These are phyloP conservation scores for Eleusine coracana DNA, from an alignment of 176 grass and related monocot genomes.

Conservation along the genomic window DNA sequence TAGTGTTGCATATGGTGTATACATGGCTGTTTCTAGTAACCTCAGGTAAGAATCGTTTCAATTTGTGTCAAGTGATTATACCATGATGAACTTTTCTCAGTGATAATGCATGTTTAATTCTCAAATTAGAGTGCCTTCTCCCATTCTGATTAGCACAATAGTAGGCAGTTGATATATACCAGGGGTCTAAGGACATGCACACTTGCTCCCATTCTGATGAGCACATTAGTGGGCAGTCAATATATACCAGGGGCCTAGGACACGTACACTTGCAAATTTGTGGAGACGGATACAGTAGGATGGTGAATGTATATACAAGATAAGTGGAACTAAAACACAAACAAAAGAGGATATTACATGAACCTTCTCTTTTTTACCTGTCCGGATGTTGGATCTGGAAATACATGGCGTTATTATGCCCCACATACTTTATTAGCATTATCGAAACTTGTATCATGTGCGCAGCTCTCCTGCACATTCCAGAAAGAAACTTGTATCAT, in stretches of 20 bases:
- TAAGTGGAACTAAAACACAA: not conserved
- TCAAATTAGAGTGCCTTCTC: not conserved
- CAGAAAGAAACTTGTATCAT: not conserved
- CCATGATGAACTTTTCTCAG: constrained; percentile 5
- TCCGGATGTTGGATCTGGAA: not conserved
- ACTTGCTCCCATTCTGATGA: not conserved
- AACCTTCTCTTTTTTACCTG: not conserved
- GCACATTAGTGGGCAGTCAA: not conserved
- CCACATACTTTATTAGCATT: not conserved
- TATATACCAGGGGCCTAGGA: constrained; percentile 5
- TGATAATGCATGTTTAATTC: constrained; percentile 10
- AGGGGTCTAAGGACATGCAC: constrained; percentile 9
- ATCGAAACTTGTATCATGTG: not conserved
- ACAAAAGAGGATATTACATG: not conserved
- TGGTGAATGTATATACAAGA: not conserved
- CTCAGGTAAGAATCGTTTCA: constrained; percentile 63
- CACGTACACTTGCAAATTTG: not conserved
- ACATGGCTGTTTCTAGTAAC: constrained; percentile 98
- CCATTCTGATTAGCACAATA: not conserved
- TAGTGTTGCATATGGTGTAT: constrained; percentile 90
- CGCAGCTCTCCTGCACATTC: no score
- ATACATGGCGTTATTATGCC: not conserved
- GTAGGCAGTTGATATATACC: not conserved
- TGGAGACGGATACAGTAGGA: not conserved
- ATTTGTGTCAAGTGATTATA: constrained; percentile 30